Evolutionary conservation across 164 flowering plant genomes (phyloP), one percentile per base, ranked within the genome.

Genomic region (Vitis cinerea): DNA sequence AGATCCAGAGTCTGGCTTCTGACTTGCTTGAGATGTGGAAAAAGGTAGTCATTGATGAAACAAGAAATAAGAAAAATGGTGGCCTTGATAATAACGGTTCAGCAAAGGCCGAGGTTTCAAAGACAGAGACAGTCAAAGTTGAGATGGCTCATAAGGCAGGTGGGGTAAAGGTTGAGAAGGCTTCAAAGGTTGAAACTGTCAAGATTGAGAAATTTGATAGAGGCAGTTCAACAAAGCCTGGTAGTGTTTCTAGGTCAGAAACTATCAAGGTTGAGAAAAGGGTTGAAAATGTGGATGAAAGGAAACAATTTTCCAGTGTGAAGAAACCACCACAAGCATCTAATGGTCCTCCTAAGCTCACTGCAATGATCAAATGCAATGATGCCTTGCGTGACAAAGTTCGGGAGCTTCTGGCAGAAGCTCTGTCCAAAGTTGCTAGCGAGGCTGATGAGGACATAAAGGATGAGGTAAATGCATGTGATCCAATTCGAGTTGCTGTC

Each of bases 401-500:
- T 44, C 85, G 98, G 55, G 92, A 95, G 66, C 65, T 86, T 37
- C 85, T 95, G 16, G 79, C 73, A 2, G 95, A 93, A 71, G 99
- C 97, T 19, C 73, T 95, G 19, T 72, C 82, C 65, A 90, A 80
- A 75, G 97, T 93, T 61, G 59, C 79, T 23, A 59, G 30, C 16
- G 99, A 95, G 75, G 89, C 83, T 23, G 84, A 82, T 57, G 87
- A 84, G 48, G 84, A 84, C 55, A 64, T 78, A 13, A 69, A 61
- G 44, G 90, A 84, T 47, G 77, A 81, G 68, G 93, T 87, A 14
- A 78, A 80, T 50, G 84, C 86, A 2, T 80, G 84, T 64, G 99
- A 95, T 63, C 97, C 98, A 0, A 77, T 83, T 58, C 81, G 94
- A 7, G 87, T 89, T 58, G 94, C 98, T 62, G 95, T 89, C 13